These are phyloP conservation scores for Podochytrium sp. DNA, from an alignment of 192 early-diverging fungal species.

Conservation along the genomic window DNA sequence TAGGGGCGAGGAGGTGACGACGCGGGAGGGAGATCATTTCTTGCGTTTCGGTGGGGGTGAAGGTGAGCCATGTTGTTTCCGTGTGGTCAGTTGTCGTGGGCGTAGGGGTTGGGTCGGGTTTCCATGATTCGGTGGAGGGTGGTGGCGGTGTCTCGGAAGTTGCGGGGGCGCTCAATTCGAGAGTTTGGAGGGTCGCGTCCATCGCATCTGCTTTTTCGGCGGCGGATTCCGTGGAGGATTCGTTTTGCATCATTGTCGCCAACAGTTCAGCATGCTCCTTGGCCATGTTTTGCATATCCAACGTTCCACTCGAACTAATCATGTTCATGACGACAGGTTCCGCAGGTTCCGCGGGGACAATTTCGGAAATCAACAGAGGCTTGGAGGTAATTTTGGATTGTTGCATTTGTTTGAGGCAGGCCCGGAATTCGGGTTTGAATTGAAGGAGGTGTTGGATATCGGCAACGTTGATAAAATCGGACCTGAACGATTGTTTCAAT, in stretches of 20 bases:
- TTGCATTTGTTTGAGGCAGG: conserved; percentile 67
- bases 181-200: background rate
- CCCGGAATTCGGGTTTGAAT: conserved; percentile 72
- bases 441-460: conserved; percentile 79
- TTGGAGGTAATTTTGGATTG: conserved; percentile 30
- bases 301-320: conserved; percentile 26
- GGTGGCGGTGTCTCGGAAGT: too few species aligned
- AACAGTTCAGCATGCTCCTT: conserved; percentile 13
- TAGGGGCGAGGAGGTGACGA: conserved; percentile 15
- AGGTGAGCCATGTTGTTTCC: conserved; percentile 49
- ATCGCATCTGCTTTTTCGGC: background rate
- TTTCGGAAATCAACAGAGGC: background rate
- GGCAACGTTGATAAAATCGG: conserved; percentile 84
- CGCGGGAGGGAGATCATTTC: conserved; percentile 74
- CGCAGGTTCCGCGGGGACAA: background rate
- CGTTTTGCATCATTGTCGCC: background rate
- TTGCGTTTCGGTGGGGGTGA: conserved; percentile 72
- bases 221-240: background rate
- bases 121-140: background rate
- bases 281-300: conserved; percentile 13
- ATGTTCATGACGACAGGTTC: conserved; percentile 23
- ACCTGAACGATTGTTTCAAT: conserved; percentile 38
- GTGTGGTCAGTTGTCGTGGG: background rate
- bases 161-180: too few species aligned
- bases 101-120: conserved; percentile 4